Conservation (phyloP, 805 yeast genomes). For the Barnettozyma sucrosica region DNA sequence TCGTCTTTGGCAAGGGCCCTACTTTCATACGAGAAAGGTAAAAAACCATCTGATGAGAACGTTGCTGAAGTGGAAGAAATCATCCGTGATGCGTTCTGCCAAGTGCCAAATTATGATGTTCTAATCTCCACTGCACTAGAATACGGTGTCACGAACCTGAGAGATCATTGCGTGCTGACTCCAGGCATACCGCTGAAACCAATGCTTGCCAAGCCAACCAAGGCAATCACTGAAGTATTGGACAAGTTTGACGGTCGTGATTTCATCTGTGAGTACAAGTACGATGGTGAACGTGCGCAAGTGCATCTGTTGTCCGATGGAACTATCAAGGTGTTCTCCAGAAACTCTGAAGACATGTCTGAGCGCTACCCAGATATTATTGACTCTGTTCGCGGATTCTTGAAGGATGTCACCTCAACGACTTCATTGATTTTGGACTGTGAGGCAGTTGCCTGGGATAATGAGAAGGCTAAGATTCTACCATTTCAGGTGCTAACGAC, state of each 20-base stretch:
- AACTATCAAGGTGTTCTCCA: conserved; percentile 70
- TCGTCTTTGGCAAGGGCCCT: conserved; percentile 82
- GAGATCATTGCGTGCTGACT: conserved; percentile 63
- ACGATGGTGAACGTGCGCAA: conserved; percentile 98
- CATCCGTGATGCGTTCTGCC: conserved; percentile 81
- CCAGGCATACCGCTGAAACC: conserved; percentile 97
- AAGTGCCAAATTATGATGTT: conserved; percentile 83
- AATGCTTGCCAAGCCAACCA: conserved; percentile 97
- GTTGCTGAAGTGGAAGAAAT: conserved; percentile 66
- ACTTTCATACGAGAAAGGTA: conserved; percentile 48
- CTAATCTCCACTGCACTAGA: conserved; percentile 61
- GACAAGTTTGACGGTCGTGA: conserved; percentile 80
- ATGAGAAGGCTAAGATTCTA: conserved; percentile 65
- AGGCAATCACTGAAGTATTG: conserved; percentile 84
- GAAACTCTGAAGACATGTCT: conserved; percentile 97
- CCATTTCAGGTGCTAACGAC: conserved; percentile 94
- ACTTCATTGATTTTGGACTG: conserved; percentile 78
- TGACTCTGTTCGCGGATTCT: conserved; percentile 56
- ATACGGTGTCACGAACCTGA: conserved; percentile 60
- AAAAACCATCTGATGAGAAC: conserved; percentile 34
- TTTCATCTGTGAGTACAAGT: conserved; percentile 94
- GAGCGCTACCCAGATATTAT: conserved; percentile 90
- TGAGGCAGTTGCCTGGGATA: conserved; percentile 98
- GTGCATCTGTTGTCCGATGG: conserved; percentile 70
- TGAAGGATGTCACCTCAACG: conserved; percentile 32